Percentiles rank a stretch among this genome's conserved stretches.
Conservation (phyloP, 768 basidiomycete genomes). For the Leucosporidium scottii region DNA sequence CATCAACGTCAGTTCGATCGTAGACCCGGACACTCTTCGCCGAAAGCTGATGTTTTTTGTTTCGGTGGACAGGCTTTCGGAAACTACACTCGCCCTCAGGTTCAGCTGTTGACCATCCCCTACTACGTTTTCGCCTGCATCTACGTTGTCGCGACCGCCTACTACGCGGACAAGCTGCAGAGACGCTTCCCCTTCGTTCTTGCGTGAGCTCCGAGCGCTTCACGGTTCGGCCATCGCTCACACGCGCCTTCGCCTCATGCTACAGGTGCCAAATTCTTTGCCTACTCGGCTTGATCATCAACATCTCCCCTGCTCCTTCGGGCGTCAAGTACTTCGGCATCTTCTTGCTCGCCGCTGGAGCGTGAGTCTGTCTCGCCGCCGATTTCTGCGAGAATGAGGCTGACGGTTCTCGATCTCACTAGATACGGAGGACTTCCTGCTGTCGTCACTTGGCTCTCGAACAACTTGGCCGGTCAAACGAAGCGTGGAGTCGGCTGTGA, state of each 20-base stretch:
- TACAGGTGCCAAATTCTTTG: slow-evolving; percentile 21
- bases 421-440: slow-evolving; percentile 6
- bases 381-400: neutral
- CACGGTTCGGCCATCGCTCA: no score
- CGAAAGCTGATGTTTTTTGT: neutral
- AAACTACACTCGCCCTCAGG: slow-evolving; percentile 26
- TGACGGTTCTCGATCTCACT: neutral
- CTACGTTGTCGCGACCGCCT: slow-evolving; percentile 20
- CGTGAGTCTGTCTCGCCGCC: slow-evolving; percentile 1
- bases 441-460: slow-evolving; percentile 32
- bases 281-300: slow-evolving; percentile 34
- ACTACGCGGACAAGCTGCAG: neutral
- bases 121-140: slow-evolving; percentile 31
- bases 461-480: slow-evolving; percentile 32
- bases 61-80: slow-evolving; percentile 21
- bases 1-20: neutral
- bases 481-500: slow-evolving; percentile 9
- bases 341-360: slow-evolving; percentile 32
- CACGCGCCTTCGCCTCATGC: no score
- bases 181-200: neutral
- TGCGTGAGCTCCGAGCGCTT: no score
- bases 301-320: slow-evolving; percentile 28
- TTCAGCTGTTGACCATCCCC: slow-evolving; percentile 30
- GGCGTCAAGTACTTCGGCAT: slow-evolving; percentile 34
- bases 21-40: neutral